These are phyloP conservation scores for Malus sieversii DNA, from an alignment of 306 rosid species.

Conservation along the genomic window DNA sequence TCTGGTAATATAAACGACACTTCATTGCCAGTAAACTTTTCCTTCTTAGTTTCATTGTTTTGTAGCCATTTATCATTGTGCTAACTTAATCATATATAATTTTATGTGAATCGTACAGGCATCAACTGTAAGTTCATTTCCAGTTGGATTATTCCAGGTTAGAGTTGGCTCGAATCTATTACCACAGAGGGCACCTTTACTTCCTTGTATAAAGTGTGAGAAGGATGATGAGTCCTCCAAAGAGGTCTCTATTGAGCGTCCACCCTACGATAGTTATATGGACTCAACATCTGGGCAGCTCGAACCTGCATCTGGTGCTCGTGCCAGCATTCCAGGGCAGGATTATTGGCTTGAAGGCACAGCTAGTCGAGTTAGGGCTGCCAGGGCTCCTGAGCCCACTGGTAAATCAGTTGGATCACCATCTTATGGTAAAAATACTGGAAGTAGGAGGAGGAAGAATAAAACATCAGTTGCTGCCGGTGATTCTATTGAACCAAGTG, in stretches of 20 bases:
- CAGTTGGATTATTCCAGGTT: conserved; percentile 43
- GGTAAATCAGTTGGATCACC: conserved; percentile 70
- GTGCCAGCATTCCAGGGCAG: conserved; percentile 82
- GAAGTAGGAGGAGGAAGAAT: conserved; percentile 91
- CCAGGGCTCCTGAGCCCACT: conserved; percentile 69
- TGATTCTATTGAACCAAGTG: conserved; percentile 24
- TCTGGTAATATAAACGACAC: background rate
- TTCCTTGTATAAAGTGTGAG: conserved; percentile 60
- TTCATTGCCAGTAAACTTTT: background rate
- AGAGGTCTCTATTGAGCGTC: conserved; percentile 41
- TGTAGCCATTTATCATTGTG: background rate
- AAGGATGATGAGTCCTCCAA: conserved; percentile 48
- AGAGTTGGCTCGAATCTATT: conserved; percentile 39
- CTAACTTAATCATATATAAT: conserved; percentile 19
- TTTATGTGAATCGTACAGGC: conserved; percentile 35
- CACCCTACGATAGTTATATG: conserved; percentile 75
- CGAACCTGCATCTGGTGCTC: conserved; percentile 97
- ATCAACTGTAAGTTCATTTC: conserved; percentile 50
- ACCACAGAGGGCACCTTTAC: conserved; percentile 28
- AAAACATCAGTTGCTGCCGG: conserved; percentile 36
- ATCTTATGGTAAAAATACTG: conserved; percentile 78
- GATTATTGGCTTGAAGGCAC: conserved; percentile 99
- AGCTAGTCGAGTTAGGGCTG: conserved; percentile 74
- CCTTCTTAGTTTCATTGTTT: background rate
- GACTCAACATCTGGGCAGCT: conserved; percentile 93